Evolutionary conservation across 768 basidiomycete species (phyloP).

Genomic region (Tylopilus vinaceipallidus): DNA sequence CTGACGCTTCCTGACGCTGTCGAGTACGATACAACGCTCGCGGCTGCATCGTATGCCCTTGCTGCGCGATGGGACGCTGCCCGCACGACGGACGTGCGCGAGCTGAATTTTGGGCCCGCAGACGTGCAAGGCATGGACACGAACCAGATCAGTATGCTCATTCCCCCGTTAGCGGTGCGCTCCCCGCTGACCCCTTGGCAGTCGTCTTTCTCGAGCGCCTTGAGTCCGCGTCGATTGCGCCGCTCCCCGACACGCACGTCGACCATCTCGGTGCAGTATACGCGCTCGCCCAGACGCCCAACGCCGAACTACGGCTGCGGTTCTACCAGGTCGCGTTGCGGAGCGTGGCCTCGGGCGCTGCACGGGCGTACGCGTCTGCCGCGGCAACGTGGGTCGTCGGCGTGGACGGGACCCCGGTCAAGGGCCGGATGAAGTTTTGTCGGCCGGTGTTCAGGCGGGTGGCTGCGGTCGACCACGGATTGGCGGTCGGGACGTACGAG

Average conservation of each 20-base stretch:
- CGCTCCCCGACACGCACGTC: conserved; percentile 62
- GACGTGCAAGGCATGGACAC: conserved; percentile 69
- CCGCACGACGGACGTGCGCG: conserved; percentile 44
- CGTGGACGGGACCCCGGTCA: conserved; percentile 52
- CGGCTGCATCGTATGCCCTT: conserved; percentile 64
- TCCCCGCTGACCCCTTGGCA: conserved; percentile 22
- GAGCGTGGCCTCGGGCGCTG: conserved; percentile 46
- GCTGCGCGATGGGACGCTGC: conserved; percentile 74
- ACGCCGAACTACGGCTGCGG: conserved; percentile 75
- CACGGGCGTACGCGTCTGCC: conserved; percentile 47
- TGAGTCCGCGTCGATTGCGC: conserved; percentile 42
- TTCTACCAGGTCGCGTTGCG: conserved; percentile 73
- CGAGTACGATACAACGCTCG: conserved; percentile 73
- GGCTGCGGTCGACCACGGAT: conserved; percentile 45
- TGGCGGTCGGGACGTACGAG: conserved; percentile 53
- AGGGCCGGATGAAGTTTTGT: conserved; percentile 87
- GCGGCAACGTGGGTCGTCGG: conserved; percentile 70
- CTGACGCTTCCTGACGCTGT: conserved; percentile 67
- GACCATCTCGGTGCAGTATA: conserved; percentile 54
- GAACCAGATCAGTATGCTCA: conserved; percentile 67
- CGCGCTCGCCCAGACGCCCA: conserved; percentile 48
- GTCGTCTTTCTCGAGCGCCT: conserved; percentile 86
- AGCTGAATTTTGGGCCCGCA: conserved; percentile 51
- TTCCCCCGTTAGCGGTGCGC: no score
- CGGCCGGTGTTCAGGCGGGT: conserved; percentile 61